Percentiles rank a stretch among this genome's conserved stretches.
Conservation (phyloP, 306 rosid genomes). For the Pachyrhizus erosus region DNA sequence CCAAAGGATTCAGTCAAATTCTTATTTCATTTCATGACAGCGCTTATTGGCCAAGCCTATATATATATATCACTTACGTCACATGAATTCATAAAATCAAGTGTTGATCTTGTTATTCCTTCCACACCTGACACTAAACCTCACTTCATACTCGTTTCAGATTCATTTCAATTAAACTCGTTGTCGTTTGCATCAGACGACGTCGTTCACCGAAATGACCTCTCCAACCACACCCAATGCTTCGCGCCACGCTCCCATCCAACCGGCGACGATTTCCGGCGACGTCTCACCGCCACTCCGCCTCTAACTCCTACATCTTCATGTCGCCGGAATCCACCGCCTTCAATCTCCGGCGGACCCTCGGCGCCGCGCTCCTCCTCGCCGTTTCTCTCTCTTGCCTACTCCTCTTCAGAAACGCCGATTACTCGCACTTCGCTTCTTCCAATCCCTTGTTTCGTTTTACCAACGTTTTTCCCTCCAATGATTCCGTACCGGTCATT, state of each 20-base stretch:
- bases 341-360: constrained; percentile 37
- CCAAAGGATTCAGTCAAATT: too few relatives aligned
- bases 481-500: constrained; percentile 55
- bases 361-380: constrained; percentile 50
- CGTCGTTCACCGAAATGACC: constrained; percentile 40
- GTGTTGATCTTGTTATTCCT: too few relatives aligned
- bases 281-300: neutral
- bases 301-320: constrained; percentile 13
- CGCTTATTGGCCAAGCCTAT: too few relatives aligned
- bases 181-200: neutral
- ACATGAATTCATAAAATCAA: too few relatives aligned
- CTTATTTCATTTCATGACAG: too few relatives aligned
- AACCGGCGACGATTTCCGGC: constrained; percentile 42
- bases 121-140: too few relatives aligned
- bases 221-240: constrained; percentile 31
- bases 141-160: too few relatives aligned
- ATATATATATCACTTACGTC: too few relatives aligned
- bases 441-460: constrained; percentile 29
- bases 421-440: constrained; percentile 51
- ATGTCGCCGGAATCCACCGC: constrained; percentile 43
- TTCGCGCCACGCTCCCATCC: constrained; percentile 17
- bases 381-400: constrained; percentile 58
- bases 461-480: constrained; percentile 38
- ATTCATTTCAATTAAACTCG: neutral
- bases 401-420: constrained; percentile 49